Evolutionary conservation across 2,329 filamentous ascomycete species (phyloP), one percentile per base, ranked within the genome.

Genomic region (Aureobasidium sp.): DNA sequence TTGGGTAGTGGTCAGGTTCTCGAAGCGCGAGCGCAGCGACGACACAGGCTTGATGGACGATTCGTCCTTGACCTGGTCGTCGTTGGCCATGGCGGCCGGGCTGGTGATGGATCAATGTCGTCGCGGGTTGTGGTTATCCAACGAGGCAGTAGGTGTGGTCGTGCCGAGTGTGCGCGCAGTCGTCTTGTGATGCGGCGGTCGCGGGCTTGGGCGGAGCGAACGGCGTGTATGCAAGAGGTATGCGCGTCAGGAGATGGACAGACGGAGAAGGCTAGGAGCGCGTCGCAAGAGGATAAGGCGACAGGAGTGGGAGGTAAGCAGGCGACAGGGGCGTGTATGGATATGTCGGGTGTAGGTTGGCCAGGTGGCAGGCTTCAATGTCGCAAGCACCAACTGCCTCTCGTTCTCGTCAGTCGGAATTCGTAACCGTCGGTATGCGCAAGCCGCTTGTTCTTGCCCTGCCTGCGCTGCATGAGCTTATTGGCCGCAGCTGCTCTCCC

Each of bases 21-120:
- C 90, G 73, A 93, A 94, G 68, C 89, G 86, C 65, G 88, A 90
- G 64, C 87, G 83, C 64, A 94, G 79, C 57, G 89, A 92, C 57
- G 90, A 94, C 55, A 94, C 89, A 30, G 90, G 89, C 77, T 86
- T 90, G 69, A 92, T 86, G 65, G 89, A 91, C 63, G 88, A 87
- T 77, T 82, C 87, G 79, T 92, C 89, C 63, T 85, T 49, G 45
- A n/a, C 57, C 57, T 41, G 57, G 57, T 50, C 57, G 57, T 50
- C 57, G 45, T 32, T 42, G 57, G 57, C 57, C 57, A 59, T 59
- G 57, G 57, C 45, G 57, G 57, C 57, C 57, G 27, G 25, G n/a
- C 13, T 25, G 25, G 25, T 25, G 27, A 36, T 39, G 27, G n/a
- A 7, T 34, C 54, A 58, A 58, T 58, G 32, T 48, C 42, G 41